phyloP scores from a whole-genome alignment of 1,284 basidiomycete species.

The Cutaneotrichosporon cyanovorans region DNA sequence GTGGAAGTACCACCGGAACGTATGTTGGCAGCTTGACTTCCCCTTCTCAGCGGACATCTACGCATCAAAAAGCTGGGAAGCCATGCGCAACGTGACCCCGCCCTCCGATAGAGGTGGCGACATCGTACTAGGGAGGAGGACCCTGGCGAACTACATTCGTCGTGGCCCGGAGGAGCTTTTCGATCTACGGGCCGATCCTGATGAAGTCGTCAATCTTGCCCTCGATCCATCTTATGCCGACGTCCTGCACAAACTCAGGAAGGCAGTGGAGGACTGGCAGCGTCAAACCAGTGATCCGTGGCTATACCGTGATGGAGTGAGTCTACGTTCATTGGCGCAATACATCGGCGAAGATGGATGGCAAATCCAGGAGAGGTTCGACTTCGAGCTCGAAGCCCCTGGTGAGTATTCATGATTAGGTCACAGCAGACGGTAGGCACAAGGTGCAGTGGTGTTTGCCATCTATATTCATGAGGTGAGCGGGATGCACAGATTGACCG shows the following conservation, averaged over 20 bases:
- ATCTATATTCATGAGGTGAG: too few species aligned
- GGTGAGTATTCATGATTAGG: too few species aligned
- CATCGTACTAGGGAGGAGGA: slow-evolving; percentile 13
- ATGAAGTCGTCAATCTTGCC: slow-evolving; percentile 22
- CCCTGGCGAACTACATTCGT: slow-evolving; percentile 15
- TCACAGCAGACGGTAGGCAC: too few species aligned
- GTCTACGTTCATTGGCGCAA: not conserved
- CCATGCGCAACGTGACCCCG: slow-evolving; percentile 9
- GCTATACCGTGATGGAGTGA: slow-evolving; percentile 18
- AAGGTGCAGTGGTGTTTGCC: too few species aligned
- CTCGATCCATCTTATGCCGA: slow-evolving; percentile 6
- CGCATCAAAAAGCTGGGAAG: slow-evolving; percentile 17
- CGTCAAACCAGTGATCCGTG: slow-evolving; percentile 16
- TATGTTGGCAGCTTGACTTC: slow-evolving; percentile 24
- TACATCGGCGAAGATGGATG: slow-evolving; percentile 1
- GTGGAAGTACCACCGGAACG: slow-evolving; percentile 27
- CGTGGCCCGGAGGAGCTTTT: slow-evolving; percentile 21
- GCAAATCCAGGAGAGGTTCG: slow-evolving; percentile 7
- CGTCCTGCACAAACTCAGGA: slow-evolving; percentile 7
- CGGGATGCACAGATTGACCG: too few species aligned
- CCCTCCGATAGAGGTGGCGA: not conserved
- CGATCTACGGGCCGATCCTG: slow-evolving; percentile 19
- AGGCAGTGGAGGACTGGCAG: slow-evolving; percentile 19
- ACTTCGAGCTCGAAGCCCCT: slow-evolving; percentile 4
- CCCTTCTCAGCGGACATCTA: slow-evolving; percentile 23